Evolutionary conservation across 495 filamentous ascomycete genomes (phyloP).

Genomic region (Hypomontagnella submonticulosa): DNA sequence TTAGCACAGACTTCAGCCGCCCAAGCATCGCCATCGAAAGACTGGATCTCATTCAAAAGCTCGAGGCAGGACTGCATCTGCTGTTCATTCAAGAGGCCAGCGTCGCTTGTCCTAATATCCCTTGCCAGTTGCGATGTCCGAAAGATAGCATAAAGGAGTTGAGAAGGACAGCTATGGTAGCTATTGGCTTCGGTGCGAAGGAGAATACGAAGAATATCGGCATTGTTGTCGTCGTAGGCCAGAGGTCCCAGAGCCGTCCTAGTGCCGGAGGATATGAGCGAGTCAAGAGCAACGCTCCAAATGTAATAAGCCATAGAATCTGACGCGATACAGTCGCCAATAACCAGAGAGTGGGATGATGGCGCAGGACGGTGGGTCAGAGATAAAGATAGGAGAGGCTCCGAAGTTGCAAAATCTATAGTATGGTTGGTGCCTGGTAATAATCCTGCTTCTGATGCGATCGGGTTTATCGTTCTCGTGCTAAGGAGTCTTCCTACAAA

Average conservation of each 20-base stretch:
- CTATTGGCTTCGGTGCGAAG: conserved; percentile 56
- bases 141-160: conserved; percentile 53
- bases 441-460: not conserved
- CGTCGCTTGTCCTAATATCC: conserved; percentile 14
- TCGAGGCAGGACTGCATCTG: conserved; percentile 39
- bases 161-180: conserved; percentile 59
- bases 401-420: conserved; percentile 27
- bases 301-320: conserved; percentile 56
- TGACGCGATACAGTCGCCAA: conserved; percentile 55
- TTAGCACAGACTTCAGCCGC: conserved; percentile 47
- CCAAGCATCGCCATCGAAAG: conserved; percentile 53
- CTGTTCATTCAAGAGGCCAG: conserved; percentile 16
- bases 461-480: conserved; percentile 1
- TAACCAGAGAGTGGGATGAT: conserved; percentile 17
- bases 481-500: conserved; percentile 59
- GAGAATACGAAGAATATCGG: conserved; percentile 50
- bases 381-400: conserved; percentile 17
- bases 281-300: conserved; percentile 45
- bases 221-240: conserved; percentile 34
- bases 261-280: conserved; percentile 53
- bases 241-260: conserved; percentile 20
- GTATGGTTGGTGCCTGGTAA: not conserved
- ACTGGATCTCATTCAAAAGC: conserved; percentile 47
- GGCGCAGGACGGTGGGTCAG: not conserved
- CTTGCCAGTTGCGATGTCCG: conserved; percentile 49